These are phyloP conservation scores for Mortierella sp. DNA, from an alignment of 371 early-diverging fungal species.

Conservation along the genomic window DNA sequence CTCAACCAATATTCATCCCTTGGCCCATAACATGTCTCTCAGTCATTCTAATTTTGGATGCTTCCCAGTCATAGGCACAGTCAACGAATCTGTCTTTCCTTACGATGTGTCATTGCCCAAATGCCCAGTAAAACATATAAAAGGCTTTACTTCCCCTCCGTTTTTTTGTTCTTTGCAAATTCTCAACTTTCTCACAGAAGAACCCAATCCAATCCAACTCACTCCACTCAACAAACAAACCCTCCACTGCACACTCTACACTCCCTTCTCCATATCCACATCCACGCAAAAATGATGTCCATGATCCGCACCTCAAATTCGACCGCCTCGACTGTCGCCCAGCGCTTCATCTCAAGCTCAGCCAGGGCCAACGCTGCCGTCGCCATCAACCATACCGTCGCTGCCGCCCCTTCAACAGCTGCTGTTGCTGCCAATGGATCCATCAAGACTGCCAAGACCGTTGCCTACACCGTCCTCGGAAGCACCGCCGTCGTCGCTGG, in stretches of 20 bases:
- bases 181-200: neutral
- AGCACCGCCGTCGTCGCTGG: conserved; percentile 30
- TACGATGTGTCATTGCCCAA: neutral
- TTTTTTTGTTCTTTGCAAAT: conserved; percentile 6
- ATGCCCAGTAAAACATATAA: conserved; percentile 1
- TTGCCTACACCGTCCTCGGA: conserved; percentile 37
- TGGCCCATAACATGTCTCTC: no score
- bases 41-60: no score
- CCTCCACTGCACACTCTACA: neutral
- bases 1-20: no score
- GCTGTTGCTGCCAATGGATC: conserved; percentile 13
- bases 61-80: no score
- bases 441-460: conserved; percentile 28
- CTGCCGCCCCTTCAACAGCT: neutral
- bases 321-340: conserved; percentile 18
- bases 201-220: neutral
- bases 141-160: neutral
- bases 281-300: conserved; percentile 19
- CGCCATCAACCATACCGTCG: conserved; percentile 18
- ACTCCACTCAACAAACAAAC: neutral
- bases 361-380: conserved; percentile 23
- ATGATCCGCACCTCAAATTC: conserved; percentile 17
- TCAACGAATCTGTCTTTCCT: no score
- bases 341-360: conserved; percentile 40
- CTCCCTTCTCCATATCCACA: no score